Evolutionary conservation across 2,329 filamentous ascomycete species (phyloP).

Genomic region (Diaporthe australafricana): DNA sequence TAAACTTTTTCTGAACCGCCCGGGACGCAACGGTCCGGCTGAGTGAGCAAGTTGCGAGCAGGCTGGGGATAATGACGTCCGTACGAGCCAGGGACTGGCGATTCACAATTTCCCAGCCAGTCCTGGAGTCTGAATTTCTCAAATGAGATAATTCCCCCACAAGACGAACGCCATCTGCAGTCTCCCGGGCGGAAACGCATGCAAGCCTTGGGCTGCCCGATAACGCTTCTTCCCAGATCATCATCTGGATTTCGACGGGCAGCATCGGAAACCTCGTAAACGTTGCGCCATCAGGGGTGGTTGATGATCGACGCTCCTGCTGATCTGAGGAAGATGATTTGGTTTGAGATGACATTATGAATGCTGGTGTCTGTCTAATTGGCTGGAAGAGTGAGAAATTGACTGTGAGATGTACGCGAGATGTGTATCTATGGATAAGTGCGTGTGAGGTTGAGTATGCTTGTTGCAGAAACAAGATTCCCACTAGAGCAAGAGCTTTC

Average conservation of each 20-base stretch:
- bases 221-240: neutral
- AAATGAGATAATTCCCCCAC: too few relatives aligned
- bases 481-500: too few relatives aligned
- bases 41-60: neutral
- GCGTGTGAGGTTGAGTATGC: neutral
- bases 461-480: neutral
- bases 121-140: too few relatives aligned
- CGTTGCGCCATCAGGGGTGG: too few relatives aligned
- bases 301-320: neutral
- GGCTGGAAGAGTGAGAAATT: too few relatives aligned
- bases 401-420: neutral
- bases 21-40: neutral
- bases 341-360: neutral
- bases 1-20: too few relatives aligned
- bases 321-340: neutral
- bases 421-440: too few relatives aligned
- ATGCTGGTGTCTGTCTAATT: neutral
- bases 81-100: rapidly evolving
- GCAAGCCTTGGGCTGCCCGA: neutral
- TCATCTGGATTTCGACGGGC: neutral
- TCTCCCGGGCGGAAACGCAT: too few relatives aligned
- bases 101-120: neutral
- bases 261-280: neutral
- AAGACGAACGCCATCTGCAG: too few relatives aligned
- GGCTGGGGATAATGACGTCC: neutral